A percentile compares a stretch with the other conserved stretches of the same genome.
phyloP scores from a whole-genome alignment of 495 filamentous ascomycete genomes.

The Aspergillus indologenus region DNA sequence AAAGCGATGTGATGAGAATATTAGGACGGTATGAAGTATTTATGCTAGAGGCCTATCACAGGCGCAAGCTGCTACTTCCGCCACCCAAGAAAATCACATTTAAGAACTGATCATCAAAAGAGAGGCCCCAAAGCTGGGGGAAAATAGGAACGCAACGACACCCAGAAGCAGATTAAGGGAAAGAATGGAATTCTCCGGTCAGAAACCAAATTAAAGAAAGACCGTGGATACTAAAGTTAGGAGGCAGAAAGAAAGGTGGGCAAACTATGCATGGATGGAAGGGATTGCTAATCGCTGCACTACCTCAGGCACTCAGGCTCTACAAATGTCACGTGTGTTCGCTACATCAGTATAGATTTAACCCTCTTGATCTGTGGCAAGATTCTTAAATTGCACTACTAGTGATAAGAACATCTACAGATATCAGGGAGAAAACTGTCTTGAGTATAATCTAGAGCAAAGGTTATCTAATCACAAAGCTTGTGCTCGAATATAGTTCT shows the following conservation, averaged over 20 bases:
- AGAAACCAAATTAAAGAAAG: background rate
- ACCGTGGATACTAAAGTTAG: background rate
- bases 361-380: background rate
- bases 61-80: background rate
- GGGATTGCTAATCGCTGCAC: background rate
- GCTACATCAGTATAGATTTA: background rate
- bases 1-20: background rate
- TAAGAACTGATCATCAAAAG: too few relatives aligned
- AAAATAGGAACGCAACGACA: too few relatives aligned
- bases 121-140: too few relatives aligned
- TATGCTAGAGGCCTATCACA: background rate
- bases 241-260: background rate
- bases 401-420: background rate
- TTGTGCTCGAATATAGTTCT: too few relatives aligned
- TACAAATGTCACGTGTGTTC: background rate
- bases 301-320: background rate
- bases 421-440: too few relatives aligned
- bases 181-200: too few relatives aligned
- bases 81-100: too few relatives aligned
- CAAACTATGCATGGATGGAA: background rate
- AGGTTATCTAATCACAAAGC: too few relatives aligned
- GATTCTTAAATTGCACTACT: background rate
- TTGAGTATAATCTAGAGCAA: too few relatives aligned
- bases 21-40: background rate
- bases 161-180: too few relatives aligned